phyloP scores from a whole-genome alignment of 2,329 filamentous ascomycete genomes.

The Alternaria sp. region DNA sequence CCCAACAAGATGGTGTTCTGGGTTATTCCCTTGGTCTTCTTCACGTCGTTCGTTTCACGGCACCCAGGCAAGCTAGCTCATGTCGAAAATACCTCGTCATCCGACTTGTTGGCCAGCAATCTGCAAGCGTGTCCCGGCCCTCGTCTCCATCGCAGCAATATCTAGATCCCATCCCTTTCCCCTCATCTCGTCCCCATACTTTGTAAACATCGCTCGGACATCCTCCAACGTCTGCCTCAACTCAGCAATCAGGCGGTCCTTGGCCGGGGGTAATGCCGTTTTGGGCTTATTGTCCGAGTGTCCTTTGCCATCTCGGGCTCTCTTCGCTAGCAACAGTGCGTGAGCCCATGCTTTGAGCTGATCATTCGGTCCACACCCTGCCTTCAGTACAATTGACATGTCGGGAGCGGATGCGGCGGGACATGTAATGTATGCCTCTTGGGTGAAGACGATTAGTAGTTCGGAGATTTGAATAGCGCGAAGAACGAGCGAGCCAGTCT shows the following conservation, averaged over 20 bases:
- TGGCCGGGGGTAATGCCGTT: constrained; percentile 27
- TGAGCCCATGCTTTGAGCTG: constrained; percentile 71
- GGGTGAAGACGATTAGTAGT: constrained; percentile 61
- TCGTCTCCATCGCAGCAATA: constrained; percentile 71
- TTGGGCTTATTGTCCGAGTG: constrained; percentile 23
- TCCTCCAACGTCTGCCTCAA: constrained; percentile 52
- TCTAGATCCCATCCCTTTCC: constrained; percentile 72
- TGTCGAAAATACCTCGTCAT: constrained; percentile 1
- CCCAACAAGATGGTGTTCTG: constrained; percentile 4
- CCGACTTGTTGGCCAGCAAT: constrained; percentile 20
- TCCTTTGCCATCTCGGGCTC: constrained; percentile 19
- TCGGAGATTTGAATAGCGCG: constrained; percentile 54
- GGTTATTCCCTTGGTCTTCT: constrained; percentile 3
- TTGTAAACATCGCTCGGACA: constrained; percentile 56
- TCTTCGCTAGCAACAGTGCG: constrained; percentile 60
- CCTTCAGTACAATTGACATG: constrained; percentile 70
- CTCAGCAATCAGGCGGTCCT: constrained; percentile 55
- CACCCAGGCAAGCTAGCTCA: constrained; percentile 8
- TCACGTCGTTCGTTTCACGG: constrained; percentile 16
- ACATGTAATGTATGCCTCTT: constrained; percentile 70
- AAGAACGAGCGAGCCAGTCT: constrained; percentile 39
- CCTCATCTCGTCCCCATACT: constrained; percentile 54
- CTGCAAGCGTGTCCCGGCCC: constrained; percentile 56
- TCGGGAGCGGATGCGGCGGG: constrained; percentile 49
- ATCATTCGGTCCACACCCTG: constrained; percentile 58